A percentile compares a stretch with the other conserved stretches of the same genome.
phyloP scores from a whole-genome alignment of 345 rosid species.

The Dipteronia dyeriana region DNA sequence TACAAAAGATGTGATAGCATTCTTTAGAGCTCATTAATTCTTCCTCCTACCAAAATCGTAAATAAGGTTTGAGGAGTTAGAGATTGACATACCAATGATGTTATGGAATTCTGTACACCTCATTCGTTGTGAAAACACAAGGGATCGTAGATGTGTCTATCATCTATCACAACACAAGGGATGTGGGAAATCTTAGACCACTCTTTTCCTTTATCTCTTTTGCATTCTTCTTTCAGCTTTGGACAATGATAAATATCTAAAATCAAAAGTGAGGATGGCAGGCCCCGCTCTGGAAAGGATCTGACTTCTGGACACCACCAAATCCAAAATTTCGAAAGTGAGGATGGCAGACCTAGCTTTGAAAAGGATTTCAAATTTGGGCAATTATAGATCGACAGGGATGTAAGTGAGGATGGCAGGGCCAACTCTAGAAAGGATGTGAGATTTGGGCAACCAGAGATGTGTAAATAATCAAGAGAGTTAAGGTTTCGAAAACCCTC shows the following conservation, averaged over 20 bases:
- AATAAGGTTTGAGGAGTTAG: no score
- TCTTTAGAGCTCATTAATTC: no score
- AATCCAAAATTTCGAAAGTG: neutral
- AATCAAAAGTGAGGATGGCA: no score
- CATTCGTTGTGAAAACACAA: no score
- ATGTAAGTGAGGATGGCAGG: no score
- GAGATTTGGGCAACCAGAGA: neutral
- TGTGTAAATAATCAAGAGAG: slow-evolving; percentile 7
- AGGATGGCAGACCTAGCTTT: neutral
- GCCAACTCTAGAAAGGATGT: neutral
- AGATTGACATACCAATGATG: no score
- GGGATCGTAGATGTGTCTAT: neutral
- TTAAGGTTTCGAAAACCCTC: slow-evolving; percentile 22
- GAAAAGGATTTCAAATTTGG: no score
- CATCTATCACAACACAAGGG: slow-evolving; percentile 10
- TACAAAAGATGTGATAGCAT: no score
- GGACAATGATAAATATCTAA: slow-evolving; percentile 5
- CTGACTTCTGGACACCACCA: no score
- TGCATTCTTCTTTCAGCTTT: slow-evolving; percentile 15
- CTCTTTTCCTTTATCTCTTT: slow-evolving; percentile 17
- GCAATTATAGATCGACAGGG: rapidly evolving
- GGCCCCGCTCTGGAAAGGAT: no score
- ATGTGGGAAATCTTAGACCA: slow-evolving; percentile 27
- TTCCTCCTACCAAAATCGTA: no score
- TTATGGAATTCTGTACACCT: no score